Evolutionary conservation across 768 basidiomycete genomes (phyloP).

Genomic region (Trametes elegans): DNA sequence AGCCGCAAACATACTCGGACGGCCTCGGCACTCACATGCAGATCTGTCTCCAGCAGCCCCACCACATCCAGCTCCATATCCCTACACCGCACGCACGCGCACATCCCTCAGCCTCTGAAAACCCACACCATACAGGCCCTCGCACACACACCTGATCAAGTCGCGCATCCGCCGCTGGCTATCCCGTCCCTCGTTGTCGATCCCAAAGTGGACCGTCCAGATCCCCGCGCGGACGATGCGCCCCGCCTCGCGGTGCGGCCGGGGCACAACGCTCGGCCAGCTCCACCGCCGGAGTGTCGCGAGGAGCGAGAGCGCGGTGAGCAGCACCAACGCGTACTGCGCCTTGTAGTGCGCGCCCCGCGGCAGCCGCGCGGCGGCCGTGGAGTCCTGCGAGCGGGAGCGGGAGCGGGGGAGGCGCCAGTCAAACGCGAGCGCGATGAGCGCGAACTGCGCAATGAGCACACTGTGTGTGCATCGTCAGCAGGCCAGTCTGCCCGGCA

Average conservation of each 20-base stretch:
- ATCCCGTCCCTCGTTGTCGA: conserved; percentile 70
- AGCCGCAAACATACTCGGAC: background rate
- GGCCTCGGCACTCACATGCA: conserved; percentile 57
- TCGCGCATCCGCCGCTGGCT: conserved; percentile 68
- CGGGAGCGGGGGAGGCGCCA: conserved; percentile 30
- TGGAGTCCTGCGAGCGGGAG: background rate
- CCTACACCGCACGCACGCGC: conserved; percentile 29
- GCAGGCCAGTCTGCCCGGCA: background rate
- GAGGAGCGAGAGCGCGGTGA: conserved; percentile 41
- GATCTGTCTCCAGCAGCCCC: conserved; percentile 82
- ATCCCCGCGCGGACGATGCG: conserved; percentile 80
- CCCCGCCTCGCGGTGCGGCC: conserved; percentile 60
- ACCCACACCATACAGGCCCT: background rate
- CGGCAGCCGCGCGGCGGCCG: background rate
- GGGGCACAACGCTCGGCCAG: conserved; percentile 47
- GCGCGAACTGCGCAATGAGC: conserved; percentile 48
- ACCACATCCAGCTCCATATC: conserved; percentile 87
- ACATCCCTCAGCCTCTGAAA: too few species aligned
- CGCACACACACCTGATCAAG: conserved; percentile 33
- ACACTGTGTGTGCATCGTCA: conserved; percentile 39
- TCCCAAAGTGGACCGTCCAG: conserved; percentile 91
- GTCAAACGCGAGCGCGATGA: conserved; percentile 47
- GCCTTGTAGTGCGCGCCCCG: conserved; percentile 7
- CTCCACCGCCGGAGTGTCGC: conserved; percentile 46
- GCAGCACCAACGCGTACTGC: conserved; percentile 22